Evolutionary conservation across 371 early-diverging fungal species (phyloP), one percentile per base, ranked within the genome.

Genomic region (Capniomyces stellatus): DNA sequence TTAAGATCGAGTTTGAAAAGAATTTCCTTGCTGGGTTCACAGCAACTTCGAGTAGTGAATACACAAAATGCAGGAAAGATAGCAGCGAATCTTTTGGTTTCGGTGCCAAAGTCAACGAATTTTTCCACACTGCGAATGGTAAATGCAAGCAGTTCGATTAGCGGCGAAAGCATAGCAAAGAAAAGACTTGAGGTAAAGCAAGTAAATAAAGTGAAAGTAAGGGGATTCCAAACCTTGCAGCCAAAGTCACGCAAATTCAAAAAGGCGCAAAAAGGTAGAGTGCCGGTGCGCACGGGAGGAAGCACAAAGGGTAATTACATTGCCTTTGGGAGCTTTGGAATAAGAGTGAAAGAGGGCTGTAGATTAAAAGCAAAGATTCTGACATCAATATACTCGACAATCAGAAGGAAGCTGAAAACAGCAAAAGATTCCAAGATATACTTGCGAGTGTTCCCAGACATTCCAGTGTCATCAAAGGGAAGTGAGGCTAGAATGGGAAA

Each of bases 401-500:
- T 91, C 43, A 74, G 79, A 30, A 73, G 90, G 29, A 83, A 84
- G 61, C 73, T 93, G 60, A 89, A 90, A 64, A 59, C 79, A 3
- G 81, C 87, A 69, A 93, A 92, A 73, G 92, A 84, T 0, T 73
- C 85, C 22, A 74, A 82, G 60, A 72, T 92, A 56, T 88, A 85
- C 79, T 75, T 89, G 69, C 75, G 90, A 29, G 85, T 84, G 21
- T 91, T 91, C 58, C 91, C 95, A 1, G 87, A 91, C 63, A 77
- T 92, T 23, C 95, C 95, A 3, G 92, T 92, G 21, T 81, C 90
- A 0, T 76, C 79, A 54, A 93, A 93, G 62, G 89, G 89, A 25
- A 83, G 82, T 30, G 94, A 90, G 72, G 78, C 81, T 29, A 80
- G 95, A 71, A 95, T 95, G 95, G 95, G 95, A 61, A 92, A 92